Conservation (phyloP, 768 basidiomycete genomes). For the Kwoniella sp. region DNA sequence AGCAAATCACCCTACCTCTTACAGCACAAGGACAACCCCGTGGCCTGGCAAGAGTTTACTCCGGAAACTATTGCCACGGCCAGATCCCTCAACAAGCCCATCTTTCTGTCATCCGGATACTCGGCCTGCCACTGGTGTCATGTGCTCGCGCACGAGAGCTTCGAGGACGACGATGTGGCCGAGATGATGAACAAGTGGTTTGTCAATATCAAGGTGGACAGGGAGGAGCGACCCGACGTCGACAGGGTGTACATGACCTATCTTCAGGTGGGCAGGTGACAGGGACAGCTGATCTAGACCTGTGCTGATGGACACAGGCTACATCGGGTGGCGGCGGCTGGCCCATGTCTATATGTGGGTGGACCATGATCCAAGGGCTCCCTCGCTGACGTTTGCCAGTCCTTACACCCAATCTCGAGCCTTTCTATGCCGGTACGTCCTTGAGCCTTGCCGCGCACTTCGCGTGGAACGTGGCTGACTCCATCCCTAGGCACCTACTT, state of each 20-base stretch:
- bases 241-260: conserved; percentile 55
- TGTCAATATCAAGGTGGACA: conserved; percentile 52
- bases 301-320: conserved; percentile 17
- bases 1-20: conserved; percentile 42
- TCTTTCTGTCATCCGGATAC: conserved; percentile 54
- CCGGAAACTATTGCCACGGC: conserved; percentile 32
- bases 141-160: conserved; percentile 50
- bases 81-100: conserved; percentile 35
- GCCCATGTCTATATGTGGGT: conserved; percentile 46
- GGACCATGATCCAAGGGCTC: neutral
- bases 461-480: neutral
- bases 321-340: conserved; percentile 45
- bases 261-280: conserved; percentile 39
- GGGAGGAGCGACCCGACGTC: conserved; percentile 54
- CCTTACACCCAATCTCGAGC: conserved; percentile 41
- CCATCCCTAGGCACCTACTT: conserved; percentile 35
- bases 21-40: conserved; percentile 43
- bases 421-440: conserved; percentile 40
- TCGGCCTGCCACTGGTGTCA: conserved; percentile 53
- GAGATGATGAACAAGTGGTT: conserved; percentile 53
- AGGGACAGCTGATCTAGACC: neutral
- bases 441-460: conserved; percentile 1
- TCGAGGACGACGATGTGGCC: conserved; percentile 51
- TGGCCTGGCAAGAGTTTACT: conserved; percentile 46
- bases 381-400: conserved; percentile 16